phyloP scores from a whole-genome alignment of 2,329 filamentous ascomycete genomes.

The Teratosphaeria viscida region DNA sequence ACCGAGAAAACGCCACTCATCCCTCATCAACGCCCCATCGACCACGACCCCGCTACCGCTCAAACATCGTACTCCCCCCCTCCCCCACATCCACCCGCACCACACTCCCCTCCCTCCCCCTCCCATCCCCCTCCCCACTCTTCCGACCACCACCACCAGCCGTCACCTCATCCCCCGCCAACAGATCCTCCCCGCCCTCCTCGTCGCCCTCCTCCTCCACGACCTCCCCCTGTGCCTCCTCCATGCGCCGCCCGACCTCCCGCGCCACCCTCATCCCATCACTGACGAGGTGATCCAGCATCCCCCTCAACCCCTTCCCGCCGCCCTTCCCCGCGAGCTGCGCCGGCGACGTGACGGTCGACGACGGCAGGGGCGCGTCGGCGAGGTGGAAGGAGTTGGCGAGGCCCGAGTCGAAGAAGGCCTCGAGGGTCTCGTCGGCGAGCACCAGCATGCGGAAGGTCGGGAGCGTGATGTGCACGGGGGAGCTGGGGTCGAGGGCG shows the following conservation, averaged over 20 bases:
- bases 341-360: constrained; percentile 34
- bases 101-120: constrained; percentile 20
- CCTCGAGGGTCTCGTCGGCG: constrained; percentile 87
- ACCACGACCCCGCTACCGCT: constrained; percentile 15
- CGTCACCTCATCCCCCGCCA: constrained; percentile 40
- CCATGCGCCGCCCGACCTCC: constrained; percentile 84
- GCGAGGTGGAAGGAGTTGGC: constrained; percentile 84
- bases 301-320: constrained; percentile 72
- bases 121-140: constrained; percentile 10
- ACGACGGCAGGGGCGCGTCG: constrained; percentile 45
- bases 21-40: background rate
- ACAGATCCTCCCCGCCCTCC: constrained; percentile 35
- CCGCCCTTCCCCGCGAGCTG: constrained; percentile 39
- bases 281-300: constrained; percentile 93
- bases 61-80: constrained; percentile 29
- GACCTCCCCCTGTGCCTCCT: constrained; percentile 69
- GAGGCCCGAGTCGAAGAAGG: constrained; percentile 96
- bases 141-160: constrained; percentile 2
- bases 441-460: constrained; percentile 98
- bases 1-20: background rate
- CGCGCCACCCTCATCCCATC: constrained; percentile 94
- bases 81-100: constrained; percentile 21
- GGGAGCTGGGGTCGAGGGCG: constrained; percentile 84
- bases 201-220: constrained; percentile 59
- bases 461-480: constrained; percentile 87